Evolutionary conservation across 2,329 filamentous ascomycete species (phyloP).

Genomic region (Xylaria sp.): DNA sequence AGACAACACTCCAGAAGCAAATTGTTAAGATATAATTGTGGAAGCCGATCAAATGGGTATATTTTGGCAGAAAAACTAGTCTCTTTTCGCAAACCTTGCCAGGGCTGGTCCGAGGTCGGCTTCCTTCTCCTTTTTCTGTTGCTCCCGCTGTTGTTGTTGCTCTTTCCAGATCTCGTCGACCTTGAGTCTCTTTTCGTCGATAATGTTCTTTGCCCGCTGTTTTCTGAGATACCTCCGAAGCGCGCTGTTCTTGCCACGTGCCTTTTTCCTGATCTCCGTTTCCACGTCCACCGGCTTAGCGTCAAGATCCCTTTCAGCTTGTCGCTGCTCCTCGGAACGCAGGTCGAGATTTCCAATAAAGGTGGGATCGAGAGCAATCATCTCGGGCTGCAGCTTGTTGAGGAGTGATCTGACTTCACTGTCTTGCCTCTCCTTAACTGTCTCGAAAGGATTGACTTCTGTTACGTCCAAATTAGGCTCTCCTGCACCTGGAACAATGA

Average conservation of each 20-base stretch:
- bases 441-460: slow-evolving; percentile 96
- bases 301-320: slow-evolving; percentile 83
- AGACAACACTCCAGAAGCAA: background rate
- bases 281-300: slow-evolving; percentile 67
- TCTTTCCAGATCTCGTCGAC: slow-evolving; percentile 85
- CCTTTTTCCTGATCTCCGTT: slow-evolving; percentile 77
- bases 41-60: slow-evolving; percentile 28
- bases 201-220: slow-evolving; percentile 90
- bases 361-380: slow-evolving; percentile 94
- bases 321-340: slow-evolving; percentile 78
- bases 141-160: slow-evolving; percentile 69
- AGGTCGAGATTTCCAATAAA: slow-evolving; percentile 90
- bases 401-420: slow-evolving; percentile 87
- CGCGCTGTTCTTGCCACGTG: slow-evolving; percentile 88
- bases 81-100: slow-evolving; percentile 83
- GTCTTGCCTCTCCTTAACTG: slow-evolving; percentile 89
- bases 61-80: slow-evolving; percentile 50
- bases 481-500: slow-evolving; percentile 93
- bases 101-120: slow-evolving; percentile 86
- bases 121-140: slow-evolving; percentile 70
- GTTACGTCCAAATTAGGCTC: slow-evolving; percentile 96
- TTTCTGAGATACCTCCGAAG: slow-evolving; percentile 90
- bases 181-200: slow-evolving; percentile 92
- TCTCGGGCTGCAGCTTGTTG: slow-evolving; percentile 95
- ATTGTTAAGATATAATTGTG: background rate